phyloP scores from a whole-genome alignment of 2,329 filamentous ascomycete species.

The Phialocephala subalpina region DNA sequence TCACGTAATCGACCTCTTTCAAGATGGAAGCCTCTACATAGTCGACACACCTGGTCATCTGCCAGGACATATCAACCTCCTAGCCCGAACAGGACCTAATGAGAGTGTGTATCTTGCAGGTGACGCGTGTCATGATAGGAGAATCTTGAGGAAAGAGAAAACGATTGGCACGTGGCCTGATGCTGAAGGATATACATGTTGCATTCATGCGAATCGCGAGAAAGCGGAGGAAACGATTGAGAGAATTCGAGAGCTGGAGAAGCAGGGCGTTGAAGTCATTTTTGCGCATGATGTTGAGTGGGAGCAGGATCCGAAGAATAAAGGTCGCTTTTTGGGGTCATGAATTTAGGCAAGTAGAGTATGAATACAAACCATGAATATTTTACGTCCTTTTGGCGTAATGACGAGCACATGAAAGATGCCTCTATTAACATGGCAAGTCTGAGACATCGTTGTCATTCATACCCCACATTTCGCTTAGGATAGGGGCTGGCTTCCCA shows the following conservation, averaged over 20 bases:
- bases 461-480: background rate
- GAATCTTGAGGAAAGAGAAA: slow-evolving; percentile 59
- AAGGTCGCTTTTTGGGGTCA: slow-evolving; percentile 14
- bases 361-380: background rate
- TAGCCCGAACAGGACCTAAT: slow-evolving; percentile 48
- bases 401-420: no score
- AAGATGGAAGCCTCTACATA: slow-evolving; percentile 54
- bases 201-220: slow-evolving; percentile 59
- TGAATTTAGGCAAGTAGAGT: background rate
- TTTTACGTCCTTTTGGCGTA: background rate
- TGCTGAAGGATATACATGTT: slow-evolving; percentile 51
- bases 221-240: slow-evolving; percentile 53
- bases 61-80: slow-evolving; percentile 58
- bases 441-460: background rate
- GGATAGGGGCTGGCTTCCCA: background rate
- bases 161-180: slow-evolving; percentile 57
- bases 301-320: slow-evolving; percentile 40
- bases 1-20: slow-evolving; percentile 54
- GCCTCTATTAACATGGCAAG: no score
- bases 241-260: slow-evolving; percentile 49
- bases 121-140: slow-evolving; percentile 60
- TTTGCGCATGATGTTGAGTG: slow-evolving; percentile 59
- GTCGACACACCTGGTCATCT: slow-evolving; percentile 60
- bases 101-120: slow-evolving; percentile 59
- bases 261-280: slow-evolving; percentile 54